phyloP scores from a whole-genome alignment of 352 stramenopile genomes.

The Globisporangium nunn region DNA sequence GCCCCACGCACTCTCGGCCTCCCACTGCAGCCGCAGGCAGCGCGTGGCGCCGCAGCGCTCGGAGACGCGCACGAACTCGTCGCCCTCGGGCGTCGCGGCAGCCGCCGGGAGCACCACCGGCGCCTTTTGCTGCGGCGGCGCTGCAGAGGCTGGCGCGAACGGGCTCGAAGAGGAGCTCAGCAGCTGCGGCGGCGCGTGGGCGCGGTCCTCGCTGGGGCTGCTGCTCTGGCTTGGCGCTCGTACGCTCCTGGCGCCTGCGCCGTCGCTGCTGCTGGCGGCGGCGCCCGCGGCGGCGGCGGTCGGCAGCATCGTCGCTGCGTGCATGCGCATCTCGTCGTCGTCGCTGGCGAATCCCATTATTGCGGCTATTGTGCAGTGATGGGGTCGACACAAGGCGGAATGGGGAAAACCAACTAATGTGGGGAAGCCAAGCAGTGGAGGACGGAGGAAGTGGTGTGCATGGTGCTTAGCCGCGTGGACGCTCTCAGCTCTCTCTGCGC shows the following conservation, averaged over 20 bases:
- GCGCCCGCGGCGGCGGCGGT: background rate
- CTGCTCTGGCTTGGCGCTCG: background rate
- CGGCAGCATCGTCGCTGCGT: conserved; percentile 11
- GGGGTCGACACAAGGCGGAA: too few species aligned
- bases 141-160: background rate
- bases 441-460: background rate
- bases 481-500: background rate
- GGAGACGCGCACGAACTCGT: conserved; percentile 57
- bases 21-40: conserved; percentile 75
- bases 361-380: background rate
- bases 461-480: background rate
- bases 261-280: background rate
- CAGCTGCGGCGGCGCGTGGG: background rate
- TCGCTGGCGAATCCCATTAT: conserved; percentile 2
- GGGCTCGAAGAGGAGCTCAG: background rate
- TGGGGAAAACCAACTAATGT: too few species aligned
- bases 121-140: background rate
- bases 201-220: background rate
- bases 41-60: conserved; percentile 51
- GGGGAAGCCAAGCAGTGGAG: background rate
- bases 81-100: conserved; percentile 11
- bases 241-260: background rate
- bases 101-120: conserved; percentile 1
- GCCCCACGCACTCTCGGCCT: conserved; percentile 55
- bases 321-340: conserved; percentile 15